Base-by-base conservation (phyloP, 1,284 basidiomycete genomes). In the Sutorius eximius region DNA sequence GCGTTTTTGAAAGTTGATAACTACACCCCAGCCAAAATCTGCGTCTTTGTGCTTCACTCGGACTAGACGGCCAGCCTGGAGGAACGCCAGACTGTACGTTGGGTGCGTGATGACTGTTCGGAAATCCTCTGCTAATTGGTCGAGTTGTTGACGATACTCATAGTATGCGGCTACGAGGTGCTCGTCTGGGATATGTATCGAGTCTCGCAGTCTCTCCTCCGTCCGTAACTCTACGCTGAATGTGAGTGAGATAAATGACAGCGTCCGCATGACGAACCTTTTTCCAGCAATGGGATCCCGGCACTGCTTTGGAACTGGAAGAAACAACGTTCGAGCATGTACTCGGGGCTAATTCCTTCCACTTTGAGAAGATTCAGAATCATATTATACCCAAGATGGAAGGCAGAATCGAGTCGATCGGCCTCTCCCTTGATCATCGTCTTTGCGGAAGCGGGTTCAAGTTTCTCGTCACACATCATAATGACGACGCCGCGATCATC, bases 361-460 rank as follows among this genome's bases (percentile, higher is more conserved):
- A 99, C 96, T 65, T 98, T 90, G 88, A 99, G 97, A 61, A 99
- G 75, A 74, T 99, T 99, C 65, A 99, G 80, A 30, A 99, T 84
- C 97, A 99, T 99, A 73, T 99, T 99, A 76, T 99, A 99, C 12
- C 97, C 96, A 9, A 99, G 79, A 74, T 98, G 95, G 79, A 99
- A 99, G 5, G 97, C 97, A 18, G 95, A 98, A 73, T 99, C 95
- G 57, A 99, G 78, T 38, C 96, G 82, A 73, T 99, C 97, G 7
- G 97, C 95, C 75, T 98, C 92, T 49, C 97, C 97, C 74, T 98
- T 98, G 72, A 99, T 92, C 97, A 99, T 99, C 52, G 82, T 83
- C 78, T 98, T 99, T 45, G 97, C 96, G 0, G 89, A 84, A 3
- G 83, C 73, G 0, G 97, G 95, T 68, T 99, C 97, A 49, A 99